phyloP scores from a whole-genome alignment of 2,329 filamentous ascomycete species.

The Fusarium sp. region DNA sequence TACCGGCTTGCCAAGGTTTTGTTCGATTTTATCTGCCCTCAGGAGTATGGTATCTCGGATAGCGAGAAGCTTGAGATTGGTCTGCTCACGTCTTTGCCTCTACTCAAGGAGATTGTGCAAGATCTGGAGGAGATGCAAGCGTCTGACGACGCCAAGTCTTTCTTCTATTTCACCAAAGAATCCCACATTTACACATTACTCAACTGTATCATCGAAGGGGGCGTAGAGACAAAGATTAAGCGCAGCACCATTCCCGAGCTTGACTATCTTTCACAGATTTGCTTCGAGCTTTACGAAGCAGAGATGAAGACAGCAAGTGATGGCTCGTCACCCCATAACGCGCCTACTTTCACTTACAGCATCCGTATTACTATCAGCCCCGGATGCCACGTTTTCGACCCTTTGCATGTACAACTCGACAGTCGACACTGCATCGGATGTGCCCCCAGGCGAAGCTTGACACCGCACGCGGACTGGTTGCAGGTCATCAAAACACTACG shows the following conservation, averaged over 20 bases:
- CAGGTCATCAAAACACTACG: conserved; percentile 94
- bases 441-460: conserved; percentile 88
- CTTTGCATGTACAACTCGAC: conserved; percentile 94
- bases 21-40: conserved; percentile 98
- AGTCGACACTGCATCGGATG: conserved; percentile 96
- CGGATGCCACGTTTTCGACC: conserved; percentile 95
- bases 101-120: conserved; percentile 95
- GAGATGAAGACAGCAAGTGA: conserved; percentile 70
- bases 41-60: conserved; percentile 96
- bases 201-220: conserved; percentile 97
- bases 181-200: conserved; percentile 98
- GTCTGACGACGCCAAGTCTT: conserved; percentile 90
- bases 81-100: conserved; percentile 87
- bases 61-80: conserved; percentile 99
- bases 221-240: conserved; percentile 95
- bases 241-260: conserved; percentile 95
- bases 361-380: conserved; percentile 97
- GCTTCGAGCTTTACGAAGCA: conserved; percentile 97
- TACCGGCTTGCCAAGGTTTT: conserved; percentile 94
- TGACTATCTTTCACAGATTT: conserved; percentile 97
- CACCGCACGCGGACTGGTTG: conserved; percentile 93
- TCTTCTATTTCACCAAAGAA: conserved; percentile 99
- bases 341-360: conserved; percentile 86
- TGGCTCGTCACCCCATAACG: conserved; percentile 54
- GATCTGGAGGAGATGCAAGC: conserved; percentile 98